phyloP scores from a whole-genome alignment of 768 basidiomycete genomes.

The Paxillus involutus region DNA sequence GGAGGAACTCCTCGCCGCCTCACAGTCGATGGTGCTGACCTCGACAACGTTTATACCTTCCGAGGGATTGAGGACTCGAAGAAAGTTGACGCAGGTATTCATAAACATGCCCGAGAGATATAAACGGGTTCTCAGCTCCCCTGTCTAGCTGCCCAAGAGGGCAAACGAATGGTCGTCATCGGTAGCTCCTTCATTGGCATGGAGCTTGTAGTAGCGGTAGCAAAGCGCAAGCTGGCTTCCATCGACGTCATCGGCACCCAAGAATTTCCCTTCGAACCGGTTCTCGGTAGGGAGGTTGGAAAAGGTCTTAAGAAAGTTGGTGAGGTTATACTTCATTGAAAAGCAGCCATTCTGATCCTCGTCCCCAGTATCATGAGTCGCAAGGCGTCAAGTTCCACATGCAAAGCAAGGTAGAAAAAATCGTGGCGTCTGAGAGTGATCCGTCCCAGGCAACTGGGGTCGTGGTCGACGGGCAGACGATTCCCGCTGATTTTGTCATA shows the following conservation, averaged over 20 bases:
- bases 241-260: conserved; percentile 87
- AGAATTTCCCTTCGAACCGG: conserved; percentile 73
- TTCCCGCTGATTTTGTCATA: conserved; percentile 76
- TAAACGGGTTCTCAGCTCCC: too few species aligned
- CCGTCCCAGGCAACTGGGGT: conserved; percentile 60
- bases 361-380: conserved; percentile 66
- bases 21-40: conserved; percentile 71
- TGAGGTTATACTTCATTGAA: background rate
- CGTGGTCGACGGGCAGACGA: conserved; percentile 58
- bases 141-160: conserved; percentile 59
- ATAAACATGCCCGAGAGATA: too few species aligned
- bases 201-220: conserved; percentile 80
- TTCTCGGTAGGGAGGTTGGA: conserved; percentile 82
- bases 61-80: conserved; percentile 69
- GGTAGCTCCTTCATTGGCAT: conserved; percentile 92
- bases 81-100: conserved; percentile 63
- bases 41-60: conserved; percentile 77
- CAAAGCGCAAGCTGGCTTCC: conserved; percentile 73
- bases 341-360: background rate
- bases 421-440: conserved; percentile 55
- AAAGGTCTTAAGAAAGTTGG: conserved; percentile 70
- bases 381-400: conserved; percentile 87
- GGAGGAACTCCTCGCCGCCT: conserved; percentile 74
- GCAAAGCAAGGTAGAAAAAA: conserved; percentile 64
- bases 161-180: conserved; percentile 76